A percentile compares a stretch with the other conserved stretches of the same genome.
Evolutionary conservation across 2,329 filamentous ascomycete species (phyloP).

Genomic region (Penicillium sp.): DNA sequence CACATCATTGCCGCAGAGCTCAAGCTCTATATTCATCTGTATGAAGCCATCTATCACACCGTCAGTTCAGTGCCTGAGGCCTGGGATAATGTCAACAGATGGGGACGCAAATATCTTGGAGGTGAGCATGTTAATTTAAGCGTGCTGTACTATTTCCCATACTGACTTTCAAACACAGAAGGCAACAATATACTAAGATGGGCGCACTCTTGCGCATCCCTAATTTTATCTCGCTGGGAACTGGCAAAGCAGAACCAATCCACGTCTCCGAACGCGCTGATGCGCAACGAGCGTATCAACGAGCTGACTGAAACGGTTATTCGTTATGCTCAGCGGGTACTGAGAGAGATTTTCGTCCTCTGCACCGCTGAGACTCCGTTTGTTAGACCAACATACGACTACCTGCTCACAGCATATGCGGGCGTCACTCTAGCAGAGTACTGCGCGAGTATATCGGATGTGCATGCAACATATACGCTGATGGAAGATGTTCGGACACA

Average conservation of each 20-base stretch:
- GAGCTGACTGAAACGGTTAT: constrained; percentile 6
- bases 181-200: constrained; percentile 1
- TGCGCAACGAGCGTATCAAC: background rate
- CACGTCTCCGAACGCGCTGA: background rate
- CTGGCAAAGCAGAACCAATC: constrained; percentile 5
- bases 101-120: constrained; percentile 3
- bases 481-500: constrained; percentile 12
- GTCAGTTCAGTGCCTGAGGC: constrained; percentile 1
- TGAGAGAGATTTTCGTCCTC: constrained; percentile 6
- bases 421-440: constrained; percentile 10
- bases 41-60: constrained; percentile 5
- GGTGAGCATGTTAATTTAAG: background rate
- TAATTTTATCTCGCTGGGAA: constrained; percentile 11
- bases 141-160: accelerated
- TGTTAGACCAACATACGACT: constrained; percentile 10
- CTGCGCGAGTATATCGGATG: constrained; percentile 4
- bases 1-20: constrained; percentile 9
- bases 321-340: constrained; percentile 4
- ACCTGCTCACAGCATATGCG: constrained; percentile 10
- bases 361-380: constrained; percentile 2
- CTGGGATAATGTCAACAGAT: constrained; percentile 7
- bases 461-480: constrained; percentile 11
- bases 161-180: background rate
- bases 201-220: constrained; percentile 5
- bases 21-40: constrained; percentile 10